Conservation (phyloP, 352 stramenopile genomes). For the Pythium dissimile region DNA sequence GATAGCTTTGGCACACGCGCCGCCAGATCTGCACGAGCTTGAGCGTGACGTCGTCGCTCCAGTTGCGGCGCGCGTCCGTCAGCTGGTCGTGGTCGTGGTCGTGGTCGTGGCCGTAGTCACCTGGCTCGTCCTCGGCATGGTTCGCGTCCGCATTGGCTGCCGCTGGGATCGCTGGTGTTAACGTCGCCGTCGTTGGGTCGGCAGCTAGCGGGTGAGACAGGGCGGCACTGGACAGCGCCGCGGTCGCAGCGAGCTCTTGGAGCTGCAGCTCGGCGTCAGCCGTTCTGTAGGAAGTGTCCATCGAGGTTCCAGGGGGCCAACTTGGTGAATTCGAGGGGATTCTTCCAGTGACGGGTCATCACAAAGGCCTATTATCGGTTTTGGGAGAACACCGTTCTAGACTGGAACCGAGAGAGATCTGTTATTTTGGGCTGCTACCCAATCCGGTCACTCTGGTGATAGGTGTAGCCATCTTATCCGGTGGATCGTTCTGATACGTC, state of each 20-base stretch:
- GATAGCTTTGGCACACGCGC: constrained; percentile 33
- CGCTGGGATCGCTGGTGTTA: not conserved
- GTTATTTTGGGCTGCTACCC: not conserved
- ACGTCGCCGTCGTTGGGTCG: not conserved
- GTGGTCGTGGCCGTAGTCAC: not conserved
- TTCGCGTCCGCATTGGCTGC: not conserved
- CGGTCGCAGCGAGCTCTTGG: constrained; percentile 5
- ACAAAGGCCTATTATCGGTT: constrained; percentile 3
- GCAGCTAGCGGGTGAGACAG: not conserved
- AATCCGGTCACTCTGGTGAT: not conserved
- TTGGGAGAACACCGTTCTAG: not conserved
- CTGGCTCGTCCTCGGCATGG: not conserved
- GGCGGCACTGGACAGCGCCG: not conserved
- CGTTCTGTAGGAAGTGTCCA: not conserved
- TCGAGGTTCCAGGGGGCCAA: constrained; percentile 22
- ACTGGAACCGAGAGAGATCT: constrained; percentile 5
- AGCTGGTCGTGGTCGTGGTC: constrained; percentile 32
- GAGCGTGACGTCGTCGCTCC: constrained; percentile 47
- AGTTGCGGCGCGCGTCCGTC: constrained; percentile 48
- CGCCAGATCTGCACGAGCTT: constrained; percentile 56
- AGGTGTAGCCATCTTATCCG: constrained; percentile 17
- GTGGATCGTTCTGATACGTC: too few species aligned
- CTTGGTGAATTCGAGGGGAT: constrained; percentile 16
- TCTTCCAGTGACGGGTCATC: constrained; percentile 25
- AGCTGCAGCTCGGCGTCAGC: not conserved